phyloP scores from a whole-genome alignment of 164 flowering plant species.

The Dillenia turbinata region DNA sequence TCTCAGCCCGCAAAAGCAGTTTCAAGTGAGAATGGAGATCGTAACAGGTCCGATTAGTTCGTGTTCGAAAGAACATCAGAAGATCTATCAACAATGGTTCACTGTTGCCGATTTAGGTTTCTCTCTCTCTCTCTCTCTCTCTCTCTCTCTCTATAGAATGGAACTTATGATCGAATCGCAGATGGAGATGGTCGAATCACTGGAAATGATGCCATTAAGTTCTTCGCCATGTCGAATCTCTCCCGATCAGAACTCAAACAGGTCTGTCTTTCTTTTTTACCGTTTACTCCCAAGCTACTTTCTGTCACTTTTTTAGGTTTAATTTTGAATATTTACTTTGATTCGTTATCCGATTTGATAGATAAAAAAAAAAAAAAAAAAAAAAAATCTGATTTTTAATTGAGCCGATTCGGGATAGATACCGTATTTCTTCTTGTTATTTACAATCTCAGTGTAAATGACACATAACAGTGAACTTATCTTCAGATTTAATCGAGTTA shows the following conservation, averaged over 20 bases:
- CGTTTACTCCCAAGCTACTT: background rate
- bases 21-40: constrained; percentile 53
- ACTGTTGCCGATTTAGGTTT: constrained; percentile 76
- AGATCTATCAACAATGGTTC: constrained; percentile 88
- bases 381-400: too few relatives aligned
- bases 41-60: constrained; percentile 42
- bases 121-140: constrained; percentile 1
- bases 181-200: constrained; percentile 90
- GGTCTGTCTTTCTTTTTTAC: constrained; percentile 29
- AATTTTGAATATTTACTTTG: too few relatives aligned
- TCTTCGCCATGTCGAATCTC: constrained; percentile 77
- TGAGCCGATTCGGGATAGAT: too few relatives aligned
- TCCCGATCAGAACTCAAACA: constrained; percentile 84
- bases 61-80: constrained; percentile 81
- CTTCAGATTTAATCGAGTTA: too few relatives aligned
- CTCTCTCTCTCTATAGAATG: too few relatives aligned
- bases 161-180: constrained; percentile 10
- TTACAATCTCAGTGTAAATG: too few relatives aligned
- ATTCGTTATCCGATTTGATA: too few relatives aligned
- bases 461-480: too few relatives aligned
- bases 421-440: too few relatives aligned
- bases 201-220: constrained; percentile 80
- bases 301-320: too few relatives aligned
- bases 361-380: too few relatives aligned
- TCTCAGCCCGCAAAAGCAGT: too few relatives aligned